Percentiles rank a stretch among this genome's conserved stretches.
phyloP scores from a whole-genome alignment of 129 eudicot species.

The Saussurea involucrata region DNA sequence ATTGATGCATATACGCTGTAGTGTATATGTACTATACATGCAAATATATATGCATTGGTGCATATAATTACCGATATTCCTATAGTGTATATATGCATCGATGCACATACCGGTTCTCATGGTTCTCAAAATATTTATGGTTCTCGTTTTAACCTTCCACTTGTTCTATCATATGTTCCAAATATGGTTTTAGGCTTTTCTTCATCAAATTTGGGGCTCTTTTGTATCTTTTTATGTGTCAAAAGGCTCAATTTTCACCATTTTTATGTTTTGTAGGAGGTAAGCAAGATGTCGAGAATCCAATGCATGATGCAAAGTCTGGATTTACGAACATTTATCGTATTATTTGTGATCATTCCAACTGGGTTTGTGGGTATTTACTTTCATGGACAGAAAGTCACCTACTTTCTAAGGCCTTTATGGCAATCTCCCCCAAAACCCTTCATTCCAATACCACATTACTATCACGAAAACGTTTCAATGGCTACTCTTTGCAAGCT shows the following conservation, averaged over 20 bases:
- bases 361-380: conserved; percentile 27
- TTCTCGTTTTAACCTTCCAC: not conserved
- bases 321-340: conserved; percentile 32
- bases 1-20: not conserved
- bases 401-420: conserved; percentile 57
- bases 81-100: too few relatives aligned
- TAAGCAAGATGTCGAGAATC: conserved; percentile 40
- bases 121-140: not conserved
- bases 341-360: conserved; percentile 43
- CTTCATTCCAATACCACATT: conserved; percentile 48
- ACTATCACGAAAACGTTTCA: conserved; percentile 43
- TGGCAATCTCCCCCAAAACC: conserved; percentile 67
- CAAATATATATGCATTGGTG: too few relatives aligned
- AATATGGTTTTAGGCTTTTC: not conserved
- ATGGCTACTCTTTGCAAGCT: conserved; percentile 47
- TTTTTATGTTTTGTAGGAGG: conserved; percentile 22
- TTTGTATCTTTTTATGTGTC: not conserved
- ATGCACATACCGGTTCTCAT: not conserved
- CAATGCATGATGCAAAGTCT: conserved; percentile 41
- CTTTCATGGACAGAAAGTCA: conserved; percentile 52
- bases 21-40: not conserved
- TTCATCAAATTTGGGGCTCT: not conserved
- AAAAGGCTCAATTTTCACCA: conserved; percentile 4
- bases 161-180: too few relatives aligned
- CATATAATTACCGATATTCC: too few relatives aligned